A percentile compares a stretch with the other conserved stretches of the same genome.
phyloP scores from a whole-genome alignment of 345 rosid genomes.

The Brassica juncea region DNA sequence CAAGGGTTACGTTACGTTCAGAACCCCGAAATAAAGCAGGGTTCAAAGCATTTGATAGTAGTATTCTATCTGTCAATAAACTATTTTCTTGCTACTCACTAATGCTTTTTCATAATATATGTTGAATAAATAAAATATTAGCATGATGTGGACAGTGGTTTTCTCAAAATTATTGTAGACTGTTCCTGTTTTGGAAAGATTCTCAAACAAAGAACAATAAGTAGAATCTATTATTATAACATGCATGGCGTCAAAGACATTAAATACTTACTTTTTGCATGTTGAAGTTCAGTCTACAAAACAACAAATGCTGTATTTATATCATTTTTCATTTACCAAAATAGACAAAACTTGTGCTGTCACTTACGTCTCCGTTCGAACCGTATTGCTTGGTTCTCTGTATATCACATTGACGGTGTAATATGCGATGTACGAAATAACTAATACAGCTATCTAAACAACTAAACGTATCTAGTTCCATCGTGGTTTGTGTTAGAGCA shows the following conservation, averaged over 20 bases:
- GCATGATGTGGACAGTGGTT: conserved; percentile 27
- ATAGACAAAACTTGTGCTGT: conserved; percentile 24
- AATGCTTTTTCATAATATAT: not conserved
- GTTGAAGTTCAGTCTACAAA: not conserved
- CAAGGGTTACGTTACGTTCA: not conserved
- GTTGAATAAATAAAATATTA: not conserved
- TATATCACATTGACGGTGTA: conserved; percentile 9
- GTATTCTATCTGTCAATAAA: conserved; percentile 2
- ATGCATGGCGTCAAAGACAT: conserved; percentile 10
- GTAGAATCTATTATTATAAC: not conserved
- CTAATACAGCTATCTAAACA: not conserved
- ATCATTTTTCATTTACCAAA: conserved; percentile 1
- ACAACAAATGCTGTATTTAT: conserved; percentile 9
- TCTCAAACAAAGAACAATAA: conserved; percentile 1
- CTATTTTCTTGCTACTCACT: not conserved
- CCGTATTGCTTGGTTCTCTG: conserved; percentile 22
- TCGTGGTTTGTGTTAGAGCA: not conserved
- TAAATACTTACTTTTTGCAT: conserved; percentile 24
- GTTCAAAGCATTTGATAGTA: conserved; percentile 6
- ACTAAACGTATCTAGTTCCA: not conserved
- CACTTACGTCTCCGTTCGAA: conserved; percentile 28
- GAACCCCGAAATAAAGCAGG: conserved; percentile 1
- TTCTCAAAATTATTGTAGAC: conserved; percentile 18
- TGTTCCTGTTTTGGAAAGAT: conserved; percentile 27
- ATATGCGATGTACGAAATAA: not conserved